A percentile compares a stretch with the other conserved stretches of the same genome.
These are phyloP conservation scores for Cyberlindnera samutprakarnensis DNA, from an alignment of 805 yeast species.

Conservation along the genomic window DNA sequence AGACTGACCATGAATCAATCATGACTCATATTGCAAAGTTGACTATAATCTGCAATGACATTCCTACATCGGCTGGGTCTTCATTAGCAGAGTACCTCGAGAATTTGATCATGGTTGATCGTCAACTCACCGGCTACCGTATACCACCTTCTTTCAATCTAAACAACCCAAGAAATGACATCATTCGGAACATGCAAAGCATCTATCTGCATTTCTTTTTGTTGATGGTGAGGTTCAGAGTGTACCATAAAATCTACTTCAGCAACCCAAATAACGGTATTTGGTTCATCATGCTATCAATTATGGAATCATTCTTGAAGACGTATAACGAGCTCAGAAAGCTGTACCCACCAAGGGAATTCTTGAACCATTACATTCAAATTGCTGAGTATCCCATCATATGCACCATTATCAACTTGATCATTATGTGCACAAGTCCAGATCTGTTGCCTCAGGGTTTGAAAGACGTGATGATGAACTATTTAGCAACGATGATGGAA, in stretches of 20 bases:
- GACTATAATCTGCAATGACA: constrained; percentile 15
- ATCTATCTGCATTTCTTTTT: constrained; percentile 13
- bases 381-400: constrained; percentile 10
- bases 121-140: constrained; percentile 13
- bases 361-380: constrained; percentile 8
- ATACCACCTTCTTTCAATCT: constrained; percentile 9
- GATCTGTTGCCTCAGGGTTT: constrained; percentile 10
- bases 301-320: constrained; percentile 15
- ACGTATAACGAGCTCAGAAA: constrained; percentile 11
- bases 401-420: constrained; percentile 7
- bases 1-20: constrained; percentile 11
- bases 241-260: constrained; percentile 14
- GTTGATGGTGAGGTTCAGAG: constrained; percentile 9
- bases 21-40: constrained; percentile 16
- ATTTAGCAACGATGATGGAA: constrained; percentile 4
- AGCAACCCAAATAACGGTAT: constrained; percentile 8
- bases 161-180: constrained; percentile 13
- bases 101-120: constrained; percentile 14
- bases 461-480: constrained; percentile 9
- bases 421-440: constrained; percentile 10
- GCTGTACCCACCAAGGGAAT: constrained; percentile 11
- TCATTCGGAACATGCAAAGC: constrained; percentile 12
- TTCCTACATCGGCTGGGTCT: constrained; percentile 6
- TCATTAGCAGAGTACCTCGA: constrained; percentile 13
- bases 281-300: constrained; percentile 19